Evolutionary conservation across 495 filamentous ascomycete species (phyloP), one percentile per base, ranked within the genome.

Genomic region (Penicillium ucsense): DNA sequence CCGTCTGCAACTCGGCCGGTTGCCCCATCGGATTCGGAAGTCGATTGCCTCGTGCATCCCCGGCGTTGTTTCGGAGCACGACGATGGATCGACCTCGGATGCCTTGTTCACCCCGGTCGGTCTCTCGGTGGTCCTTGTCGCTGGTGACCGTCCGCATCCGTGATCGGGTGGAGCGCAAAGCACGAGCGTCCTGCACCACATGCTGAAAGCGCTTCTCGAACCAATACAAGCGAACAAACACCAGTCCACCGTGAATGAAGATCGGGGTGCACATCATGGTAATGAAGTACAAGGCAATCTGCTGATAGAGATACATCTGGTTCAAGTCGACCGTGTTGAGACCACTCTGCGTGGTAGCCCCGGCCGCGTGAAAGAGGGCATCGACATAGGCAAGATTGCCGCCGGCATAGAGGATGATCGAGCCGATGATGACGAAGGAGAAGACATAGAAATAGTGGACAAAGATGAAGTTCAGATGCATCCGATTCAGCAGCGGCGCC

Each of bases 211-310:
- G 79, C 60, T 90, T 95, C 67, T 97, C 90, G 56, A 98, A 98
- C 91, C 90, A 97, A 66, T 95, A 95, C 4, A 97, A 70, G 3
- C 92, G 85, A 20, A 97, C 71, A 55, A 94, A 94, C 0, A 97
- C 91, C 31, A 97, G 85, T 31, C 79, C 83, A 5, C 83, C 76
- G 61, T 95, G 81, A 64, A 98, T 91, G 46, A 86, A 85, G 50
- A 98, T 95, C 3, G 92, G 92, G 38, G 89, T 98, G 32, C 84
- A 79, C 27, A 90, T 52, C 73, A 87, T 80, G 2, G 84, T 66
- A 20, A 86, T 65, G 32, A 86, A 56, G 46, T 84, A 89, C n/a
- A 91, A 57, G 31, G 84, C 65, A 7, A 87, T 53, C 62, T 85
- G 92, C 58, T 94, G 89, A 52, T 87, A 94, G 5, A 85, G 81